Evolutionary conservation across 2,329 filamentous ascomycete genomes (phyloP), one percentile per base, ranked within the genome.

Genomic region (Sporothrix pseudoabietina): DNA sequence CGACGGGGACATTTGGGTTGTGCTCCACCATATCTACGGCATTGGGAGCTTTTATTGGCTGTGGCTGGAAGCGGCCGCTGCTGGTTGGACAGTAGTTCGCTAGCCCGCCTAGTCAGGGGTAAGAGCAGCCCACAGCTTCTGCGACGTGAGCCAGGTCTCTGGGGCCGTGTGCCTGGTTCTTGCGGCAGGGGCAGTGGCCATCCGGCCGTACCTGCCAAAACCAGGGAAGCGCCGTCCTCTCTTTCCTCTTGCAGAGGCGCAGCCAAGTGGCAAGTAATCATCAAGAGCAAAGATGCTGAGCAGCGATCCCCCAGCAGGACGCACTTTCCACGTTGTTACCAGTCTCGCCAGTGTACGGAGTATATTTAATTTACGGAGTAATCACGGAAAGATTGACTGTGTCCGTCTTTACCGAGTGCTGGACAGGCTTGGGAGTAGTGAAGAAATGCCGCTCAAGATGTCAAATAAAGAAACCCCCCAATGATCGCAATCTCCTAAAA

Each of bases 71-170:
- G 61, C 61, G 22, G 35, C 61, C 39, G 39, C 22, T 52, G 26
- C 63, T 52, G 35, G n/a, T 63, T 63, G 59, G 59, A 54, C 26
- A 4, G 47, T 54, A n/a, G 35, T n/a, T 44, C 30, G 35, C 69
- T 47, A 59, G 69, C 39, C n/a, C 22, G 19, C n/a, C 49, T 71
- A 71, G 69, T 71, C 69, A 71, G 69, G 69, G 69, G 69, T 71
- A 71, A 57, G 44, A 49, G 16, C 22, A 71, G 54, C 12, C 35
- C 19, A 47, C n/a, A 47, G 35, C 35, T 30, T 54, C 32, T 71
- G 69, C 52, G 35, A 71, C 69, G 52, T 41, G 66, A 54, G 32
- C 47, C 19, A 55, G 32, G 65, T 44, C 19, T 22, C 26, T 54
- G 8, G 7, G 7, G 32, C 35, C 9, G 32, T 54, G 57, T 32